phyloP scores from a whole-genome alignment of 192 early-diverging fungal species.

The Chytriomyces sp. region DNA sequence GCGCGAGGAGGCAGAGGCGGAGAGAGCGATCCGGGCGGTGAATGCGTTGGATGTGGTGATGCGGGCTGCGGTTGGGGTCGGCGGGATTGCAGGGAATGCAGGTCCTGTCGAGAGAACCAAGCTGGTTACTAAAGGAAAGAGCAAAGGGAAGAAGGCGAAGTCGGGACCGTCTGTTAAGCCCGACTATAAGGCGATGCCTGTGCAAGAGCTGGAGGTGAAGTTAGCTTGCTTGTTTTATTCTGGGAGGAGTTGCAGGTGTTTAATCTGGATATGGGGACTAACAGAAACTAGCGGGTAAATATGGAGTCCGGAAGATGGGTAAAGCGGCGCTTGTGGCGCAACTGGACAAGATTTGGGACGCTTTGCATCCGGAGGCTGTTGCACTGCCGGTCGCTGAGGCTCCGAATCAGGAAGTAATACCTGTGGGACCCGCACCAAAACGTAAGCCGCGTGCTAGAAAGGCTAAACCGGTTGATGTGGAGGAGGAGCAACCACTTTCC shows the following conservation, averaged over 20 bases:
- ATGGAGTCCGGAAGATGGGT: slow-evolving; percentile 6
- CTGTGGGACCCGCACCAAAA: neutral
- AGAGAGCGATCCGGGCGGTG: too few species aligned
- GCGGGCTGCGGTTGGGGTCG: neutral
- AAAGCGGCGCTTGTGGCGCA: neutral
- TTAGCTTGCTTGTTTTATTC: too few species aligned
- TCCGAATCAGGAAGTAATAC: neutral
- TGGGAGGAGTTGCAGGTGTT: too few species aligned
- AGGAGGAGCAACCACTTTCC: neutral
- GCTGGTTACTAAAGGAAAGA: too few species aligned
- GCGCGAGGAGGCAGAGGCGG: too few species aligned
- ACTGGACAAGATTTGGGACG: slow-evolving; percentile 17
- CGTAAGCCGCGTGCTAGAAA: neutral
- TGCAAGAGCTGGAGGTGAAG: neutral
- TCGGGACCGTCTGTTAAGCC: too few species aligned
- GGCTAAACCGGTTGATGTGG: neutral
- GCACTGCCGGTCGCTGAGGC: neutral
- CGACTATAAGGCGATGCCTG: too few species aligned
- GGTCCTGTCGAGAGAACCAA: too few species aligned
- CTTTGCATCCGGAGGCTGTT: neutral
- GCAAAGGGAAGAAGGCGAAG: too few species aligned
- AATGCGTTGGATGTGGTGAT: slow-evolving; percentile 4
- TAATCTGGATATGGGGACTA: too few species aligned
- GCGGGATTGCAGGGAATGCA: too few species aligned
- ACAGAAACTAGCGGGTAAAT: slow-evolving; percentile 11